Evolutionary conservation across 257 asterid species (phyloP).

Genomic region (Jaltomata sinuosa): DNA sequence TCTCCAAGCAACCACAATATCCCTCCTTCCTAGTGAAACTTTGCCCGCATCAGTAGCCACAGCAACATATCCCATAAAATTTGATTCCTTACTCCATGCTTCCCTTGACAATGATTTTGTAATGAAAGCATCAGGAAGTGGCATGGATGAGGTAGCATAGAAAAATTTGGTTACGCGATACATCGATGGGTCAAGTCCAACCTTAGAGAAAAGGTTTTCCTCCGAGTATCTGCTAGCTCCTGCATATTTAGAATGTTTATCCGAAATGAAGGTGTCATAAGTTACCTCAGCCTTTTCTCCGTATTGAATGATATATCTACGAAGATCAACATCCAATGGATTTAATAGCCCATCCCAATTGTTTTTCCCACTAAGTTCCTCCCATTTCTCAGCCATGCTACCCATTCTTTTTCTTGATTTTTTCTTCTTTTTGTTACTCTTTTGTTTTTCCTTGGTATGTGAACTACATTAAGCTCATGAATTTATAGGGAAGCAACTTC

Average conservation of each 20-base stretch:
- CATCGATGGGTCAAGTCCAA: constrained; percentile 42
- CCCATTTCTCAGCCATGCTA: constrained; percentile 49
- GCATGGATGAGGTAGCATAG: constrained; percentile 53
- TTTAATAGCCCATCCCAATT: constrained; percentile 59
- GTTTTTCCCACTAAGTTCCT: constrained; percentile 47
- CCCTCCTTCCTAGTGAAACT: constrained; percentile 57
- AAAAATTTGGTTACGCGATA: constrained; percentile 49
- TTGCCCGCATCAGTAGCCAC: constrained; percentile 84
- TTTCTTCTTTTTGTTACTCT: neutral
- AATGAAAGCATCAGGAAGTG: constrained; percentile 63
- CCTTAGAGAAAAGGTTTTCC: constrained; percentile 36
- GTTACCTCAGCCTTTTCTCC: constrained; percentile 64
- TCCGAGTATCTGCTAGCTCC: constrained; percentile 51
- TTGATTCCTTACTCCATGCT: constrained; percentile 78
- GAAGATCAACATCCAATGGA: constrained; percentile 66
- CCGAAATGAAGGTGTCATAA: constrained; percentile 63
- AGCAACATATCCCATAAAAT: constrained; percentile 82
- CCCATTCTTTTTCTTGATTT: constrained; percentile 9
- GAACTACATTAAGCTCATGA: neutral
- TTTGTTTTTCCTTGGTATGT: neutral
- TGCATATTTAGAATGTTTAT: constrained; percentile 53
- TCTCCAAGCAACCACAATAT: constrained; percentile 71
- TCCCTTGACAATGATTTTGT: constrained; percentile 51
- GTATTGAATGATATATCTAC: constrained; percentile 56
- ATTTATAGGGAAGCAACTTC: neutral